These are phyloP conservation scores for Geranium rotundifolium DNA, from an alignment of 345 rosid genomes.

Conservation along the genomic window DNA sequence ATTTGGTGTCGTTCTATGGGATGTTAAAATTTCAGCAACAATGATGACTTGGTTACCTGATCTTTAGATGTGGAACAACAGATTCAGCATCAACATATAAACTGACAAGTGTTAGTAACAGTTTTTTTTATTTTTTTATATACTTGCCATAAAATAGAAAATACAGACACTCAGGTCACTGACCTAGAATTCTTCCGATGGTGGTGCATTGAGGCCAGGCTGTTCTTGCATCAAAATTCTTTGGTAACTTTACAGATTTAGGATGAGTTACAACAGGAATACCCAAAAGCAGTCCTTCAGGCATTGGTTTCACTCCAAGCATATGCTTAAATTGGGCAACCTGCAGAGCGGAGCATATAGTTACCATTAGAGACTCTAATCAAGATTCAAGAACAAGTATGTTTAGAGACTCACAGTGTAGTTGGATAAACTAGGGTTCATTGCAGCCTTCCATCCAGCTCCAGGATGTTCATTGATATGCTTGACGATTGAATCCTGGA, in stretches of 20 bases:
- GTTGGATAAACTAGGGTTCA: slow-evolving; percentile 57
- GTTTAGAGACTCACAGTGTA: slow-evolving; percentile 44
- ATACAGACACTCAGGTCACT: slow-evolving; percentile 1
- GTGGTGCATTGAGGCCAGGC: slow-evolving; percentile 77
- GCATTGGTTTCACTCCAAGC: slow-evolving; percentile 71
- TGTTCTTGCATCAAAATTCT: slow-evolving; percentile 70
- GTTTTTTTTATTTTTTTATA: no score
- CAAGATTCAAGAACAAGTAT: slow-evolving; percentile 6
- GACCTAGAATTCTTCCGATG: slow-evolving; percentile 78
- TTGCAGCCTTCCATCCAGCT: slow-evolving; percentile 88
- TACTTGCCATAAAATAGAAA: no score
- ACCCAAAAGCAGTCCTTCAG: slow-evolving; percentile 37
- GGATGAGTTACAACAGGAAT: slow-evolving; percentile 58
- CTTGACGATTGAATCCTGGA: slow-evolving; percentile 68
- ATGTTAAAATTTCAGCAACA: neutral
- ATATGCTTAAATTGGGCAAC: slow-evolving; percentile 74
- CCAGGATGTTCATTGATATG: slow-evolving; percentile 54
- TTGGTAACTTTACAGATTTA: slow-evolving; percentile 52
- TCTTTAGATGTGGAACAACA: slow-evolving; percentile 30
- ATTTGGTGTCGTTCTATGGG: slow-evolving; percentile 1
- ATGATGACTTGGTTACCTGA: slow-evolving; percentile 46
- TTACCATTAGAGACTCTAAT: neutral
- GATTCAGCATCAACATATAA: slow-evolving; percentile 22
- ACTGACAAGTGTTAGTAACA: slow-evolving; percentile 24
- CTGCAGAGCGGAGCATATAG: slow-evolving; percentile 22